These are phyloP conservation scores for Fomitopsis schrenkii DNA, from an alignment of 1,284 basidiomycete species.

Conservation along the genomic window DNA sequence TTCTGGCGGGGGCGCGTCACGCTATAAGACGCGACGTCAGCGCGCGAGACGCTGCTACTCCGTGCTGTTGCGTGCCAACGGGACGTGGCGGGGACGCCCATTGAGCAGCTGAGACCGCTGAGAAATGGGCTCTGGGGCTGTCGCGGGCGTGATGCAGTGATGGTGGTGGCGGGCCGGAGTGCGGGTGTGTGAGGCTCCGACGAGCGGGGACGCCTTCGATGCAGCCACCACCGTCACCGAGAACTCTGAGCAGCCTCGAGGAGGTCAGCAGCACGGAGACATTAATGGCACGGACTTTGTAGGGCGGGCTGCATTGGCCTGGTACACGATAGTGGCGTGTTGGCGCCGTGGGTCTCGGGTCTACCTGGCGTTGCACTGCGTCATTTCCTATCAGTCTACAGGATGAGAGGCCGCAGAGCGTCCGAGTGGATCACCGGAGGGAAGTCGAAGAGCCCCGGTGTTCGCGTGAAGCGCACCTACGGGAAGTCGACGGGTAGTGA, in stretches of 20 bases:
- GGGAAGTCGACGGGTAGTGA: background rate
- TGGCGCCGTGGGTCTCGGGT: background rate
- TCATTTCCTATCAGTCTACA: background rate
- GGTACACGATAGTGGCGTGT: background rate
- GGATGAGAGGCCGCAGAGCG: no score
- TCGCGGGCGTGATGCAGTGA: background rate
- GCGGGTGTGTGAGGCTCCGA: background rate
- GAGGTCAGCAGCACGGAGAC: background rate
- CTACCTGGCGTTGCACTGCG: background rate
- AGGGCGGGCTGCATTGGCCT: background rate
- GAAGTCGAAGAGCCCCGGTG: background rate
- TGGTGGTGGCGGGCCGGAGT: background rate
- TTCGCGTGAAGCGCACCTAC: background rate
- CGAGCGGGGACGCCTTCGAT: background rate
- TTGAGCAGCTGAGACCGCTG: background rate
- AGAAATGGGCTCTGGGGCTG: background rate
- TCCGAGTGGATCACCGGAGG: background rate
- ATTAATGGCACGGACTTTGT: background rate
- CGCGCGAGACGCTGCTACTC: background rate
- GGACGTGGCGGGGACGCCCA: background rate
- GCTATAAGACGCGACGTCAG: slow-evolving; percentile 2
- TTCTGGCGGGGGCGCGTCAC: background rate
- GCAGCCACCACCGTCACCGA: slow-evolving; percentile 1
- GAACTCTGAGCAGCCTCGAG: background rate
- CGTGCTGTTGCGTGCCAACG: slow-evolving; percentile 1